Conservation (phyloP, 495 filamentous ascomycete species). For the Neurospora discreta region DNA sequence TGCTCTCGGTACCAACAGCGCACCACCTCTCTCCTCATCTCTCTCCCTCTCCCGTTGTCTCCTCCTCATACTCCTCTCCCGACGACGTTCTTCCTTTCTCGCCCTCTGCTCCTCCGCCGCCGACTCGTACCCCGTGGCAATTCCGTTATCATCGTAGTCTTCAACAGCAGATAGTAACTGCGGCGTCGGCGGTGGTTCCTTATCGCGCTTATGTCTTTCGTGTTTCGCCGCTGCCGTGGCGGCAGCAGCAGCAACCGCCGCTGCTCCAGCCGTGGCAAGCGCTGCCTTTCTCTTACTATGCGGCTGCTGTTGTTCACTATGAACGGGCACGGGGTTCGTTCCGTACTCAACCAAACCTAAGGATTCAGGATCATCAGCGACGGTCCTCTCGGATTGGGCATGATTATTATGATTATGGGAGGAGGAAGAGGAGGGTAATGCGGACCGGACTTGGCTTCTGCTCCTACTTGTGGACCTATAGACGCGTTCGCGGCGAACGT, state of each 20-base stretch:
- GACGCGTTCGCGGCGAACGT: conserved; percentile 12
- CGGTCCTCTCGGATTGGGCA: conserved; percentile 6
- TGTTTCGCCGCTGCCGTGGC: neutral
- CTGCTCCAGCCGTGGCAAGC: neutral
- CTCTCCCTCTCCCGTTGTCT: conserved; percentile 2
- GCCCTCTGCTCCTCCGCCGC: conserved; percentile 18
- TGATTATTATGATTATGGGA: conserved; percentile 2
- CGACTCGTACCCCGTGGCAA: conserved; percentile 19
- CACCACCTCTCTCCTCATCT: neutral
- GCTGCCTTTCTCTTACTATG: neutral
- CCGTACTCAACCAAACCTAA: conserved; percentile 78
- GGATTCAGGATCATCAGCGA: conserved; percentile 46
- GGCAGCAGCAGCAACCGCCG: neutral
- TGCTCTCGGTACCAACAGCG: neutral
- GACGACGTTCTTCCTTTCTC: conserved; percentile 8
- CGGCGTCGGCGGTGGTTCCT: conserved; percentile 24
- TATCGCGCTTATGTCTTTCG: neutral
- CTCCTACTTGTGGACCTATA: conserved; percentile 37
- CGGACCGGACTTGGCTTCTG: conserved; percentile 41
- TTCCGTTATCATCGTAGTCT: neutral
- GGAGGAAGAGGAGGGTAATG: conserved; percentile 32
- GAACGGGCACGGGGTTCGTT: conserved; percentile 44
- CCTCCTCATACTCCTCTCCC: neutral
- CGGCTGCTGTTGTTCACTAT: neutral
- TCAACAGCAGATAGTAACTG: neutral